Evolutionary conservation across 306 rosid species (phyloP), one percentile per base, ranked within the genome.

Genomic region (Argentina anserina): DNA sequence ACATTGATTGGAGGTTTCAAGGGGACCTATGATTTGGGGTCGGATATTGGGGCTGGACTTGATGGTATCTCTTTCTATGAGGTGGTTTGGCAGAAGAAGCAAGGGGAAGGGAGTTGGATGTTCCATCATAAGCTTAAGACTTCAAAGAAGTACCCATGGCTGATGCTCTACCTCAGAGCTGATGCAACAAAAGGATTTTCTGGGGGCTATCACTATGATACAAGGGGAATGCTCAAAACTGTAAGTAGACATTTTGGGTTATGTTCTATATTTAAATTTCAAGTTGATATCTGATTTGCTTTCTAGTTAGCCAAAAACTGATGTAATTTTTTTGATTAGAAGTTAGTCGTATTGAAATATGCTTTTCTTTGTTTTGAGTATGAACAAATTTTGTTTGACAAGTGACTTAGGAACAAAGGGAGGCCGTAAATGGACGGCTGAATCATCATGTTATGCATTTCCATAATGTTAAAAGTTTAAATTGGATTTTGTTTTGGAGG

Each of bases 121-220:
- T 92, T 92, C 84, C 73, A 69, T 41, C 97, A 91, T 60, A 89
- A 80, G 67, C 75, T 91, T 1, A 87, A 80, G 83, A 91, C 97
- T 53, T 89, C 97, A 59, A 81, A 82, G 76, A 87, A 86, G 73
- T 89, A 87, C 39, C 97, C 96, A 68, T 89, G 93, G 97, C 72
- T 89, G 84, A 92, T 92, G 97, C 80, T 89, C 61, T 89, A 89
- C 82, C 84, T 92, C 5, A 86, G 97, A 82, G 96, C 93, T 78
- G 96, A 92, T 82, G 96, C 96, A 56, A 88, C 88, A 67, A 61
- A 33, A 65, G 97, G 97, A 73, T 92, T 79, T 77, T 92, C 97
- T 31, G 96, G 97, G 23, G 97, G 97, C 14, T 92, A 92, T 83
- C 97, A 84, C 72, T 92, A 92, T 69, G 92, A 87, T 75, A 89